These are phyloP conservation scores for Paramecium octaurelia DNA, from an alignment of 73 alveolate genomes.

Conservation along the genomic window DNA sequence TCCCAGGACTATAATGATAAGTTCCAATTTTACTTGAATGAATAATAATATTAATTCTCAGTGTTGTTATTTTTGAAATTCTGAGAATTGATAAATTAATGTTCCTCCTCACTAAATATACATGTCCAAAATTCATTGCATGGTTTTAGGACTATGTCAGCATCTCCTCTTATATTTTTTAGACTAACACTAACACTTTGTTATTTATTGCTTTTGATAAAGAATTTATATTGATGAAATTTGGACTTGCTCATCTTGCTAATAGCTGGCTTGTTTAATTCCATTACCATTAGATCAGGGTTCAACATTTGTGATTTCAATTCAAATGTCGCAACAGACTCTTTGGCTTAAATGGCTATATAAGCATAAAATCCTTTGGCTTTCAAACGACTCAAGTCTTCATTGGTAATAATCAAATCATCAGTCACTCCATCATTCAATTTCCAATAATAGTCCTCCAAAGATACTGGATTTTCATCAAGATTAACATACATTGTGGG, in stretches of 20 bases:
- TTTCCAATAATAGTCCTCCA: constrained; percentile 4
- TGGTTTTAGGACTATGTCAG: background rate
- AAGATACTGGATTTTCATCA: background rate
- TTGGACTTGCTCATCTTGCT: background rate
- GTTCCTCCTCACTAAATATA: background rate
- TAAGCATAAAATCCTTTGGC: background rate
- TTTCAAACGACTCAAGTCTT: background rate
- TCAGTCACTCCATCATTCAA: background rate
- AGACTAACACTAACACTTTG: background rate
- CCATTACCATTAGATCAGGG: background rate
- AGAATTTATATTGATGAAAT: background rate
- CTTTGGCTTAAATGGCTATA: background rate
- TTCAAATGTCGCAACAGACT: background rate
- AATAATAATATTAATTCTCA: background rate
- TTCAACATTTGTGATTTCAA: background rate
- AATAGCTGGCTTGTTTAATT: background rate
- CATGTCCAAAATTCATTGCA: background rate
- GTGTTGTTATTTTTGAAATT: background rate
- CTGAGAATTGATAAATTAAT: background rate
- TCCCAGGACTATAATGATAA: background rate
- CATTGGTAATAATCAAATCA: background rate
- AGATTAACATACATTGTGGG: background rate
- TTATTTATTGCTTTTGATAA: background rate
- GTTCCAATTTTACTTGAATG: background rate
- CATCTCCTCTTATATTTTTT: background rate